Percentiles rank a stretch among this genome's conserved stretches.
Evolutionary conservation across 1,139 yeast genomes (phyloP).

Genomic region (Geotrichum bryndzae): DNA sequence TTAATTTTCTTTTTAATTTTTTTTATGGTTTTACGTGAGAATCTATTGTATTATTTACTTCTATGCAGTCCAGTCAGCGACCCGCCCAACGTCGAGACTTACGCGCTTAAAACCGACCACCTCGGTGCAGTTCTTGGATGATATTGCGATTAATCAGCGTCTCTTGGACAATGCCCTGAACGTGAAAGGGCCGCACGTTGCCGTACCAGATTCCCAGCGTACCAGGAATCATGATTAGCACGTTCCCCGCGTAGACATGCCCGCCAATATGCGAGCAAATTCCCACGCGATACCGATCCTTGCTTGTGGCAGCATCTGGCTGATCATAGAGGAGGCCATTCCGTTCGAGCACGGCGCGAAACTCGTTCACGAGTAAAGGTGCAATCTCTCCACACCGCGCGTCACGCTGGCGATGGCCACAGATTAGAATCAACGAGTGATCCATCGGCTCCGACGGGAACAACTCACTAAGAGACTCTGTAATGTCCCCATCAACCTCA

Average conservation of each 20-base stretch:
- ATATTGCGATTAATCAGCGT: slow-evolving; percentile 46
- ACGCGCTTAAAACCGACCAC: slow-evolving; percentile 26
- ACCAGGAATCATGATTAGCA: slow-evolving; percentile 39
- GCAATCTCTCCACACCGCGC: slow-evolving; percentile 61
- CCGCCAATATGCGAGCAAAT: slow-evolving; percentile 69
- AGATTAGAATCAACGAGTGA: slow-evolving; percentile 42
- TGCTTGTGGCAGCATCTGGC: slow-evolving; percentile 21
- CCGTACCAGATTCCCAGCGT: slow-evolving; percentile 61
- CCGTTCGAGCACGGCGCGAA: slow-evolving; percentile 39
- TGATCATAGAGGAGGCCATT: slow-evolving; percentile 31
- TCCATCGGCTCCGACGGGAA: slow-evolving; percentile 11
- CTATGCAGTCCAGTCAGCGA: background rate
- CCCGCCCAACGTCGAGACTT: background rate
- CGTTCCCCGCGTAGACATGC: slow-evolving; percentile 72
- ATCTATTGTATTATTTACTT: background rate
- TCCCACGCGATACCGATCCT: slow-evolving; percentile 44
- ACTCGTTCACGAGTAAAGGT: slow-evolving; percentile 50
- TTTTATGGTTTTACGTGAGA: background rate
- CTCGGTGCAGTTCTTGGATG: slow-evolving; percentile 53
- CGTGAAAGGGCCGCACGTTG: slow-evolving; percentile 54
- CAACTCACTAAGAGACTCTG: background rate
- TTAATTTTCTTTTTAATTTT: background rate
- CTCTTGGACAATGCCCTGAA: slow-evolving; percentile 58
- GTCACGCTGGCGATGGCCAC: slow-evolving; percentile 64
- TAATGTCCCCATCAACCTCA: background rate